phyloP scores from a whole-genome alignment of 2,329 filamentous ascomycete species.

The Fusarium graminum region DNA sequence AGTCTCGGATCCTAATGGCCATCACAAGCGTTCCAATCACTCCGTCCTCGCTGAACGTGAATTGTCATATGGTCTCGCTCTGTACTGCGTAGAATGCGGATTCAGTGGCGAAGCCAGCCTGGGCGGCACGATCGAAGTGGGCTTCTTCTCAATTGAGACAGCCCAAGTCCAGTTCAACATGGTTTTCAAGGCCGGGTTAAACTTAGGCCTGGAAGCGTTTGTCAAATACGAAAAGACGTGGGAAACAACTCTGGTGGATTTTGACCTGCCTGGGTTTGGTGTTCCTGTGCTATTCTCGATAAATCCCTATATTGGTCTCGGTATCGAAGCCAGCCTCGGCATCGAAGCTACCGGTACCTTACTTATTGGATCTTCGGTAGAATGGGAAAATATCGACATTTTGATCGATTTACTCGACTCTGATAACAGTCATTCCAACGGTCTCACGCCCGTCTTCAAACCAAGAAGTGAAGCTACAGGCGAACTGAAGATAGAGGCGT shows the following conservation, averaged over 20 bases:
- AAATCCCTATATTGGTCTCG: neutral
- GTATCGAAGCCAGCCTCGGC: neutral
- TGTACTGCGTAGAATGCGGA: conserved; percentile 21
- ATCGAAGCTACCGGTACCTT: conserved; percentile 13
- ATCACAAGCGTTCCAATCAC: conserved; percentile 5
- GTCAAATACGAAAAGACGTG: conserved; percentile 22
- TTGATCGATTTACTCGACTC: neutral
- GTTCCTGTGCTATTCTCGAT: neutral
- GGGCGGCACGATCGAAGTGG: neutral
- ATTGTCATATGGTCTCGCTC: neutral
- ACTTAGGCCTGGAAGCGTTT: conserved; percentile 1
- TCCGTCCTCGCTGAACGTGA: neutral
- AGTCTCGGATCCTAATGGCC: conserved; percentile 6
- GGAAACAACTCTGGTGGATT: neutral
- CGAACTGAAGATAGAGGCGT: conserved; percentile 1
- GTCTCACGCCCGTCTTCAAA: neutral
- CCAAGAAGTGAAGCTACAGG: conserved; percentile 2
- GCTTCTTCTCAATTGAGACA: neutral
- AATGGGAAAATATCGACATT: conserved; percentile 21
- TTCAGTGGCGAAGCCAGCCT: neutral
- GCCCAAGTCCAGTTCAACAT: conserved; percentile 10
- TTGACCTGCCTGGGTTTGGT: neutral
- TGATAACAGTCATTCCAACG: neutral
- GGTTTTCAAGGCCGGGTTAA: conserved; percentile 8
- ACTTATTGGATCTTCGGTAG: conserved; percentile 7